Base-by-base conservation (phyloP, 2,329 filamentous ascomycete species). In the Chalaropsis ovoidea region DNA sequence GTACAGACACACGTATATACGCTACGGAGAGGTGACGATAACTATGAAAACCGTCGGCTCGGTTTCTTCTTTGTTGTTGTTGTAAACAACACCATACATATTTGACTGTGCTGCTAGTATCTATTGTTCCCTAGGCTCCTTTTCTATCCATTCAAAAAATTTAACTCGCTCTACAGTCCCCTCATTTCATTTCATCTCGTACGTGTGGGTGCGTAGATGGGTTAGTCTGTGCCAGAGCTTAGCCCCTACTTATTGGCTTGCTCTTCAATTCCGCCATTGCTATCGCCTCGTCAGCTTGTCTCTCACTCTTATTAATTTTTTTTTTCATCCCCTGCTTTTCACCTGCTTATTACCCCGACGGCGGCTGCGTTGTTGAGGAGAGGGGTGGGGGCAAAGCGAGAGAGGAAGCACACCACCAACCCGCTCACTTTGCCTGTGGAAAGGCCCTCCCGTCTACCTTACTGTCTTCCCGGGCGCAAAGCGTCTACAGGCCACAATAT, bases 381-480 rank as follows among this genome's bases (percentile, higher is more conserved):
- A 27, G 22, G 22, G 24, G 13, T 24, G 47, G 19, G 19, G 47
- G n/a, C 45, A 49, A 49, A 49, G 22, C 47, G 15, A 13, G 24
- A 52, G 47, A 27, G 47, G 47, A 52, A 24, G 19, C 19, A 52
- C 17, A 52, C 19, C 47, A 52, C 19, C 24, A 52, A 49, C 19
- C 19, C 19, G 11, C 47, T 27, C 47, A 27, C 35, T 27, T 52
- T 52, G 47, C 19, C 7, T 52, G 47, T 27, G 54, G 5, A 58
- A 58, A 39, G 54, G 19, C 11, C 3, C 15, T 58, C 17, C 24
- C 17, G 24, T 58, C 22, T 10, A 39, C 35, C 8, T n/a, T 35
- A 35, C 54, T 39, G 54, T 58, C 54, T 58, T 58, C 39, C 54
- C 54, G 54, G 54, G 54, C 54, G 54, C 54, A 58, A 58, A 19